Percentiles rank a stretch among this genome's conserved stretches.
Conservation (phyloP, 2,329 filamentous ascomycete genomes). For the Raffaelea arxii region DNA sequence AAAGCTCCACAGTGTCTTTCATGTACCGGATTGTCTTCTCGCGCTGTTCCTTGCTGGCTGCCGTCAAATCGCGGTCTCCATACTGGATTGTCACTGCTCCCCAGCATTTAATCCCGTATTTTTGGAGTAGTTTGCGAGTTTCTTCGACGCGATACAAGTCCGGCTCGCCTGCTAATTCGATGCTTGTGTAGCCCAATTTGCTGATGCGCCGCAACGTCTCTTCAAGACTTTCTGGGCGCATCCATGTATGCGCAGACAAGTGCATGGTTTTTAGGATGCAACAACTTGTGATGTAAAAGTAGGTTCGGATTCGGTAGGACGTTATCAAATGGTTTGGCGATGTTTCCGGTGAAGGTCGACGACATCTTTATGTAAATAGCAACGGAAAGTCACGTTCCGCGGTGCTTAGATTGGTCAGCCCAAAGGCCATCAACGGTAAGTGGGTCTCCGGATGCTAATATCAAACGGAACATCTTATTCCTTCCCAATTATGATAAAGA, state of each 20-base stretch:
- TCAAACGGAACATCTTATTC: too few species aligned
- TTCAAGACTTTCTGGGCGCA: background rate
- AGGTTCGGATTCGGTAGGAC: too few species aligned
- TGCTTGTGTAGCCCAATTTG: background rate
- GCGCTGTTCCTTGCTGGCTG: background rate
- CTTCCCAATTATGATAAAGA: too few species aligned
- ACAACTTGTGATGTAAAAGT: background rate
- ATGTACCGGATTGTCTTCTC: background rate
- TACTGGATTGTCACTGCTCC: background rate
- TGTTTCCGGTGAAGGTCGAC: too few species aligned
- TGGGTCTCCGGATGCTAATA: too few species aligned
- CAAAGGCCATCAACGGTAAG: too few species aligned
- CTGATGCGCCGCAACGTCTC: background rate
- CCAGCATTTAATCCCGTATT: constrained; percentile 1
- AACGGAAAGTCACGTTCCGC: too few species aligned
- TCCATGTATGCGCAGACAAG: background rate
- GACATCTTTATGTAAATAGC: too few species aligned
- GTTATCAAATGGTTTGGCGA: too few species aligned
- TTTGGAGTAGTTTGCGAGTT: background rate
- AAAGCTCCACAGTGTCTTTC: background rate
- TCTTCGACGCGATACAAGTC: background rate
- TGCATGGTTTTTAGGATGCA: background rate
- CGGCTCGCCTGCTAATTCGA: background rate
- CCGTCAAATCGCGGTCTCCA: background rate
- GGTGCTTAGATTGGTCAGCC: too few species aligned